A percentile compares a stretch with the other conserved stretches of the same genome.
phyloP scores from a whole-genome alignment of 441 rosid species.

The Hura crepitans region DNA sequence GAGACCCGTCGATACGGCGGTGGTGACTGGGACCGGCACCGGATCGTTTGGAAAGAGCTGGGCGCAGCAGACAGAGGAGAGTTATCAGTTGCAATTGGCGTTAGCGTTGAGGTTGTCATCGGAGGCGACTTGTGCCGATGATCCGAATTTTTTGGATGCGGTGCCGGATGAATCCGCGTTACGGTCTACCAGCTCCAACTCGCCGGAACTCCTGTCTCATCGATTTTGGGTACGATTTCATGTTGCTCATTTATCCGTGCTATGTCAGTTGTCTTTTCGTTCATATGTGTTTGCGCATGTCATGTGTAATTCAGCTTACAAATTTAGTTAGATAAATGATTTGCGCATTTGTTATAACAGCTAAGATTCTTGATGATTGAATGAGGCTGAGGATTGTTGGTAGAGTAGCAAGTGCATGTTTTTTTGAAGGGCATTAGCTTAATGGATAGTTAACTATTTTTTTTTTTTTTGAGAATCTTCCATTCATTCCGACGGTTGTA shows the following conservation, averaged over 20 bases:
- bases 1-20: slow-evolving; percentile 35
- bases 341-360: slow-evolving; percentile 2
- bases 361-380: slow-evolving; percentile 9
- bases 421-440: background rate
- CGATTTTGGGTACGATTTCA: slow-evolving; percentile 69
- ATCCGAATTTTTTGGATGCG: slow-evolving; percentile 89
- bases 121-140: slow-evolving; percentile 85
- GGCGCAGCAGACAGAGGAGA: slow-evolving; percentile 99
- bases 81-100: slow-evolving; percentile 97
- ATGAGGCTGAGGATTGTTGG: slow-evolving; percentile 9
- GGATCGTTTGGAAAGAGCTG: slow-evolving; percentile 76
- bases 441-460: background rate
- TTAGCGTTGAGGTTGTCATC: slow-evolving; percentile 79
- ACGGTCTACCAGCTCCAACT: slow-evolving; percentile 46
- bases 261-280: background rate
- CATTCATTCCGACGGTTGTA: background rate
- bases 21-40: slow-evolving; percentile 28
- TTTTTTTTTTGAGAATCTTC: background rate
- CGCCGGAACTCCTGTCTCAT: slow-evolving; percentile 72
- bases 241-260: background rate
- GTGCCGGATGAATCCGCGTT: slow-evolving; percentile 60
- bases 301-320: background rate
- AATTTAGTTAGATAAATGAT: background rate
- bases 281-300: background rate
- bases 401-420: background rate